Conservation (phyloP, 495 filamentous ascomycete genomes). For the Podospora conica region DNA sequence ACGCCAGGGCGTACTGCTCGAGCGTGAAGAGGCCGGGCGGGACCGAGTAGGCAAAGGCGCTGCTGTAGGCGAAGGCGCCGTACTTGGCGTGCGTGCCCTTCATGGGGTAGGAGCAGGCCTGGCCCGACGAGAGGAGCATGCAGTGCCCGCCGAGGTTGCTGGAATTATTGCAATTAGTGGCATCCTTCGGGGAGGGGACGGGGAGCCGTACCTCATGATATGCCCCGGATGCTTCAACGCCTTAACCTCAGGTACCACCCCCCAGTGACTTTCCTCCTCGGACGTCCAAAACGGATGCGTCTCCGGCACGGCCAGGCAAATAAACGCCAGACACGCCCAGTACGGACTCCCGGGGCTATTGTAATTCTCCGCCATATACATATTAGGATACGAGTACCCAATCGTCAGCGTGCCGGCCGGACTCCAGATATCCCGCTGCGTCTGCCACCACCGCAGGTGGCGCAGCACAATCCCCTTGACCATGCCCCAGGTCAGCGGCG, state of each 20-base stretch:
- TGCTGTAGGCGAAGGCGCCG: constrained; percentile 70
- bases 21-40: constrained; percentile 69
- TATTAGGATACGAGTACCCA: constrained; percentile 73
- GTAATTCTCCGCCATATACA: constrained; percentile 74
- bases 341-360: constrained; percentile 65
- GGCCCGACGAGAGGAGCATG: constrained; percentile 67
- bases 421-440: constrained; percentile 64
- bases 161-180: not conserved
- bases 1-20: constrained; percentile 69
- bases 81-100: constrained; percentile 78
- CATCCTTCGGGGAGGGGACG: not conserved
- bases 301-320: constrained; percentile 59
- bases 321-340: constrained; percentile 74
- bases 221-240: constrained; percentile 61
- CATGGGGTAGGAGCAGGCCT: constrained; percentile 72
- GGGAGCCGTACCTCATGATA: constrained; percentile 49
- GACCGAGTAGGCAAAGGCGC: constrained; percentile 68
- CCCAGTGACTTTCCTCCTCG: constrained; percentile 54
- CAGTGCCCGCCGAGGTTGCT: constrained; percentile 57
- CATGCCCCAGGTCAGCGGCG: constrained; percentile 66
- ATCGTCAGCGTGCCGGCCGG: constrained; percentile 67
- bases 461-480: constrained; percentile 69
- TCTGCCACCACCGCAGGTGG: constrained; percentile 74
- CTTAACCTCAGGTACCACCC: constrained; percentile 47
- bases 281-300: constrained; percentile 71